Evolutionary conservation across 2,329 filamentous ascomycete species (phyloP).

Genomic region (Parafenestella ontariensis): DNA sequence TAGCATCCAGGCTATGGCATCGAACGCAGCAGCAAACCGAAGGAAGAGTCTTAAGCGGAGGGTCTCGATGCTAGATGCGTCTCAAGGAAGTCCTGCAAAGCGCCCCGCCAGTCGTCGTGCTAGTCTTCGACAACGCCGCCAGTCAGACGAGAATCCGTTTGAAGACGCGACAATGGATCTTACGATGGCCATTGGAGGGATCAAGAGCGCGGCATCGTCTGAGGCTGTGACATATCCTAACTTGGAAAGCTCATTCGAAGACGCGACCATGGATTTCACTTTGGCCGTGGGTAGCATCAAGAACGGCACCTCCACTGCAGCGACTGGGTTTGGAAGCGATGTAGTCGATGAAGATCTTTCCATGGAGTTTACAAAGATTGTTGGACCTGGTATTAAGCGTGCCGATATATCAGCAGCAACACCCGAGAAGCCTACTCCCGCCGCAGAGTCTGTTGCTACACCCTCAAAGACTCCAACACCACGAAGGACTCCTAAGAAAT

Average conservation of each 20-base stretch:
- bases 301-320: conserved; percentile 9
- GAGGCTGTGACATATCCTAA: conserved; percentile 31
- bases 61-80: conserved; percentile 49
- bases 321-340: conserved; percentile 16
- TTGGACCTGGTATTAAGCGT: conserved; percentile 53
- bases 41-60: conserved; percentile 54
- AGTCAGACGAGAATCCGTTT: conserved; percentile 45
- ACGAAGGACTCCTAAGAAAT: conserved; percentile 34
- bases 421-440: conserved; percentile 25
- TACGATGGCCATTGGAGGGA: conserved; percentile 48
- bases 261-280: conserved; percentile 51
- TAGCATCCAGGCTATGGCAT: conserved; percentile 51
- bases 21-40: conserved; percentile 34
- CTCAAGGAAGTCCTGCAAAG: conserved; percentile 48
- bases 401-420: conserved; percentile 19
- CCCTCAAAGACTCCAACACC: conserved; percentile 29
- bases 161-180: conserved; percentile 53
- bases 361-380: conserved; percentile 61
- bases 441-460: conserved; percentile 9
- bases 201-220: conserved; percentile 30
- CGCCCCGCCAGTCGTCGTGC: conserved; percentile 42
- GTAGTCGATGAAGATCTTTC: conserved; percentile 53
- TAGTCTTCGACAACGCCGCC: conserved; percentile 49
- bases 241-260: conserved; percentile 35
- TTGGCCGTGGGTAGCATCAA: conserved; percentile 49